Evolutionary conservation across 164 flowering plant genomes (phyloP).

Genomic region (Sedum album): DNA sequence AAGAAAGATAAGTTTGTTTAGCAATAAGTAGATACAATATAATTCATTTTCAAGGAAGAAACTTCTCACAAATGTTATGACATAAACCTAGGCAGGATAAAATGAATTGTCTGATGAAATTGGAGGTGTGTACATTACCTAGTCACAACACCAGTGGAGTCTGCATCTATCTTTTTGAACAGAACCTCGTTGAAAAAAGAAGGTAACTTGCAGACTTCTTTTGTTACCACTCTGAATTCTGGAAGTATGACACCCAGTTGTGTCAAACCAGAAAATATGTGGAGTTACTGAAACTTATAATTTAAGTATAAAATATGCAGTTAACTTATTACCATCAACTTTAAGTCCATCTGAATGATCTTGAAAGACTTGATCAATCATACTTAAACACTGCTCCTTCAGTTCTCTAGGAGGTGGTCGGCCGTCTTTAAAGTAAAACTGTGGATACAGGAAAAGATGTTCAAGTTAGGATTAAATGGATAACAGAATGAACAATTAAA

Average conservation of each 20-base stretch:
- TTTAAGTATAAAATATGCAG: background rate
- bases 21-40: background rate
- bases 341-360: slow-evolving; percentile 67
- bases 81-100: background rate
- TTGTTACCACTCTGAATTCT: slow-evolving; percentile 71
- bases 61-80: background rate
- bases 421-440: too few relatives aligned
- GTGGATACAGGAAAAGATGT: background rate
- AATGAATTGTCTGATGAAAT: too few relatives aligned
- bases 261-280: background rate
- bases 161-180: slow-evolving; percentile 64
- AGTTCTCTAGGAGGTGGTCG: too few relatives aligned
- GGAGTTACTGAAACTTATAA: background rate
- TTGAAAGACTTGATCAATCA: too few relatives aligned
- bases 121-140: slow-evolving; percentile 48
- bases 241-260: background rate
- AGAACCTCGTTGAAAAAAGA: slow-evolving; percentile 70
- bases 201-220: slow-evolving; percentile 82
- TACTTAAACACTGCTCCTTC: too few relatives aligned
- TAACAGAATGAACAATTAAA: background rate
- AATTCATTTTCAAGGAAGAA: background rate
- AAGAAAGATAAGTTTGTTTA: background rate
- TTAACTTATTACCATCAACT: slow-evolving; percentile 41
- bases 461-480: background rate
- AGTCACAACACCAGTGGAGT: slow-evolving; percentile 54